These are phyloP conservation scores for Chaetomium globosum DNA, from an alignment of 2,329 filamentous ascomycete species.

Conservation along the genomic window DNA sequence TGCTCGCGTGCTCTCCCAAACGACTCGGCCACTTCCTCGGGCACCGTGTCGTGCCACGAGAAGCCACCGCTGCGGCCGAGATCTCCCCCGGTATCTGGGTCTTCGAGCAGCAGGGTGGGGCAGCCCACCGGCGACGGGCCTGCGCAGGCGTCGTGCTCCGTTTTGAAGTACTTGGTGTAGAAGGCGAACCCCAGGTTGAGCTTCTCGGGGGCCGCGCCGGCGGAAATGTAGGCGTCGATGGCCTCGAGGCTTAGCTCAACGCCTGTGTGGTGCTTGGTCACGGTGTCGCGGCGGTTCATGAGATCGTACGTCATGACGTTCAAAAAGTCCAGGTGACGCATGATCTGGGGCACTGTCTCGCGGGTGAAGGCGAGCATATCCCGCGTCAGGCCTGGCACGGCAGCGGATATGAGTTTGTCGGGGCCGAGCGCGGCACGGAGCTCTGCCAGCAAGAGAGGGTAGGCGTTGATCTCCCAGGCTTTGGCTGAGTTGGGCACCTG, in stretches of 20 bases:
- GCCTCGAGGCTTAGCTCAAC: constrained; percentile 56
- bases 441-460: constrained; percentile 61
- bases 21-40: constrained; percentile 56
- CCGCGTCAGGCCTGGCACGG: constrained; percentile 62
- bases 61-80: constrained; percentile 56
- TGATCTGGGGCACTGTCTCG: constrained; percentile 60
- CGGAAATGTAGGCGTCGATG: constrained; percentile 61
- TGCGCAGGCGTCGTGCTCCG: constrained; percentile 48
- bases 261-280: constrained; percentile 66
- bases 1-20: constrained; percentile 58
- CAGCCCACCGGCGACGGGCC: constrained; percentile 60
- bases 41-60: constrained; percentile 61
- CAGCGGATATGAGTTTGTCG: constrained; percentile 65
- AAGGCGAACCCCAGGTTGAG: constrained; percentile 69
- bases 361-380: constrained; percentile 71
- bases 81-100: constrained; percentile 61
- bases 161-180: constrained; percentile 69
- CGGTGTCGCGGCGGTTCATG: constrained; percentile 70
- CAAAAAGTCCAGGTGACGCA: constrained; percentile 63
- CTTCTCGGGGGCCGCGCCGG: constrained; percentile 57
- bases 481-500: constrained; percentile 61
- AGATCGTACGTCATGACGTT: constrained; percentile 75
- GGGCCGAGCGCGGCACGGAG: constrained; percentile 61
- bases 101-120: constrained; percentile 61
- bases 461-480: constrained; percentile 62